A percentile compares a stretch with the other conserved stretches of the same genome.
phyloP scores from a whole-genome alignment of 768 basidiomycete genomes.

The Pholiota molesta region DNA sequence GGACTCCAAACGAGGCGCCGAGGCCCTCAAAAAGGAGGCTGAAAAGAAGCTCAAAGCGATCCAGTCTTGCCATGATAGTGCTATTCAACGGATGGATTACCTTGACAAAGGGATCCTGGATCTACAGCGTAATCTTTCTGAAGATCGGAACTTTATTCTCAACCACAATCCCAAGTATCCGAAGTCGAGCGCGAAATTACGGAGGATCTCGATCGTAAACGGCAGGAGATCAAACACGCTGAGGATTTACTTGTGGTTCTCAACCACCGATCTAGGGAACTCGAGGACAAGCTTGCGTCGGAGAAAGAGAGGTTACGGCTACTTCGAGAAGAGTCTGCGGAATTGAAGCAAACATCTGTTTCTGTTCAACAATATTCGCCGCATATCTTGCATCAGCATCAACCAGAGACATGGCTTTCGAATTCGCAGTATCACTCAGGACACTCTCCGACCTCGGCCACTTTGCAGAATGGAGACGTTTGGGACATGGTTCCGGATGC shows the following conservation, averaged over 20 bases:
- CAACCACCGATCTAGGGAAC: slow-evolving; percentile 66
- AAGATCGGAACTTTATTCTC: slow-evolving; percentile 56
- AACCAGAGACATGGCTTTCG: slow-evolving; percentile 14
- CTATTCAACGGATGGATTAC: slow-evolving; percentile 56
- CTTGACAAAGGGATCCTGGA: slow-evolving; percentile 64
- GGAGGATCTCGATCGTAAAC: slow-evolving; percentile 55
- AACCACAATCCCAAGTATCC: slow-evolving; percentile 49
- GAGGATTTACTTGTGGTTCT: slow-evolving; percentile 71
- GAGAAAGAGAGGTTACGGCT: slow-evolving; percentile 61
- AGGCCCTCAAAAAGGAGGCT: slow-evolving; percentile 77
- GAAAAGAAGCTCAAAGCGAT: slow-evolving; percentile 86
- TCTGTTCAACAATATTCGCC: slow-evolving; percentile 25
- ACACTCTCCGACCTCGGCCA: slow-evolving; percentile 5
- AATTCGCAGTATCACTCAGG: slow-evolving; percentile 7
- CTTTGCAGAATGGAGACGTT: slow-evolving; percentile 13
- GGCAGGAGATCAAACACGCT: slow-evolving; percentile 59
- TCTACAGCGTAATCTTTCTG: slow-evolving; percentile 54
- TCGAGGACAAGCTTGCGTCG: slow-evolving; percentile 71
- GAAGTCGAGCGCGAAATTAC: slow-evolving; percentile 56
- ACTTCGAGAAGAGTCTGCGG: slow-evolving; percentile 62
- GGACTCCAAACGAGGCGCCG: slow-evolving; percentile 83
- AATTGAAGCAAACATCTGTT: slow-evolving; percentile 44
- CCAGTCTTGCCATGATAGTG: slow-evolving; percentile 63
- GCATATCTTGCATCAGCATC: slow-evolving; percentile 9
- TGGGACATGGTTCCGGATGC: slow-evolving; percentile 12